Evolutionary conservation across 768 basidiomycete genomes (phyloP), one percentile per base, ranked within the genome.

Genomic region (Leccinum sublutescens): DNA sequence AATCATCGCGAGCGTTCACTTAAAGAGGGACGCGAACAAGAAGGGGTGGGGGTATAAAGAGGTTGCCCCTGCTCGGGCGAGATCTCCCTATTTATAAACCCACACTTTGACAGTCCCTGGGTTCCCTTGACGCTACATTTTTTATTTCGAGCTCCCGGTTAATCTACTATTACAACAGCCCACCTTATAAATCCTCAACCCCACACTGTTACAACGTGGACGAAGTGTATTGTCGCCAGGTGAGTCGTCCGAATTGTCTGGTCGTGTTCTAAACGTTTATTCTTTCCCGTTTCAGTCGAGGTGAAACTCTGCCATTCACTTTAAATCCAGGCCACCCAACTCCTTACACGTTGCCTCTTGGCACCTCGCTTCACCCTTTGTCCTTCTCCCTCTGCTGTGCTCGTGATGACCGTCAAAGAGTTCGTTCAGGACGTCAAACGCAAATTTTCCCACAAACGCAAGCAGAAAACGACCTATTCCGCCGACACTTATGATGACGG

Each of bases 361-460:
- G 17, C 38, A n/a, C 29, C 23, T 45, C 11, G n/a, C 50, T 33
- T 10, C 58, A 40, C 5, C 33, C 12, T 34, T 34, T 34, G 33
- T 4, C 31, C 43, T 3, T 23, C 21, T 17, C 14, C 17, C 33
- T 6, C 21, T 29, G 25, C 19, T 5, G 21, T 48, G 10, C 33
- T 27, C 29, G 50, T 54, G 21, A 73, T 75, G 74, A 62, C 67
- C 0, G 70, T 73, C 47, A 70, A 66, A 25, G 70, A 65, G 0
- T 64, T 73, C 23, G 67, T 73, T 12, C 65, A 75, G 11, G 72
- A 68, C 12, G 68, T 75, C 31, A 75, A 74, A 53, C 72, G 67
- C 54, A 72, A 54, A 52, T 64, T 73, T 19, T 75, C 74, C 19
- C 57, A 64, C 5, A 74, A 65, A 50, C 68, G 45, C 55, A 66